Evolutionary conservation across 305 asterid species (phyloP).

Genomic region (Solanum hybrid): DNA sequence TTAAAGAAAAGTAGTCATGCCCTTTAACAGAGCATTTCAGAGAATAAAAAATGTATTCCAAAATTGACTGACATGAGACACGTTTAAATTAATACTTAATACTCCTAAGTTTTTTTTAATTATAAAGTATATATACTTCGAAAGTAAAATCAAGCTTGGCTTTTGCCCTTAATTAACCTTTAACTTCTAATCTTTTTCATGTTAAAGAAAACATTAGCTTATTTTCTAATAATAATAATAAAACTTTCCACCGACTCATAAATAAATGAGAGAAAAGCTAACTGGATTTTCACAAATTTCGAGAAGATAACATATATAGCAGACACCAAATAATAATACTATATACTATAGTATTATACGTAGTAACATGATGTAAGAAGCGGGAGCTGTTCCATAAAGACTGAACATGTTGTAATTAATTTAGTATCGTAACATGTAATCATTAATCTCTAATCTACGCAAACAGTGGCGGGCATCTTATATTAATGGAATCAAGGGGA

Average conservation of each 20-base stretch:
- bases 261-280: background rate
- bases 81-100: background rate
- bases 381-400: background rate
- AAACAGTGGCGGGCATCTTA: background rate
- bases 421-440: background rate
- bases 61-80: background rate
- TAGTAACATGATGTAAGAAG: background rate
- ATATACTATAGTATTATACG: background rate
- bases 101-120: background rate
- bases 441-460: background rate
- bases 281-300: background rate
- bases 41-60: background rate
- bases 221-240: background rate
- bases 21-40: background rate
- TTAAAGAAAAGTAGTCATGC: background rate
- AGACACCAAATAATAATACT: background rate
- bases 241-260: background rate
- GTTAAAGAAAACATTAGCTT: background rate
- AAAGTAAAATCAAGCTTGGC: background rate
- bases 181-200: background rate
- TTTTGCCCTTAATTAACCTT: background rate
- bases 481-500: constrained; percentile 38
- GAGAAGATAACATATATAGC: background rate
- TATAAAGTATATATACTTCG: background rate
- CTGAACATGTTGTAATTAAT: background rate